Conservation (phyloP, 2,329 filamentous ascomycete species). For the Endothia cerciana region DNA sequence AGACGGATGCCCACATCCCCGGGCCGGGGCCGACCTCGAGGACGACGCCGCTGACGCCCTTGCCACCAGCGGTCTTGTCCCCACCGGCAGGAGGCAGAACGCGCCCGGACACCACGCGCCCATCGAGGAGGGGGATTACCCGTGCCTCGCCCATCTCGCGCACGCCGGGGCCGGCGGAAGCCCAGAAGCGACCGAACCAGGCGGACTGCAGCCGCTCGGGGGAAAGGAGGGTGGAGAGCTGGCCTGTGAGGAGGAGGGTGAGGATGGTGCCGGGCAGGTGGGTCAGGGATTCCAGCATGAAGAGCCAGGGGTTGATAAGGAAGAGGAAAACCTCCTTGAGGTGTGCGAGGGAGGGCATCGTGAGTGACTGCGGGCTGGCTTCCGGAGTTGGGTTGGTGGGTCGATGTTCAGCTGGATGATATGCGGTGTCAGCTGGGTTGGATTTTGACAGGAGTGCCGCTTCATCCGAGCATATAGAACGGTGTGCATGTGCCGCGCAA, state of each 20-base stretch:
- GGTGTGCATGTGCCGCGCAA: neutral
- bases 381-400: neutral
- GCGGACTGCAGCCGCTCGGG: constrained; percentile 46
- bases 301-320: constrained; percentile 54
- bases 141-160: constrained; percentile 45
- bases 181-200: constrained; percentile 69
- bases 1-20: constrained; percentile 64
- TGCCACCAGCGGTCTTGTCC: constrained; percentile 29
- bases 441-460: no score
- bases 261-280: constrained; percentile 48
- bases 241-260: constrained; percentile 54
- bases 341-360: constrained; percentile 17
- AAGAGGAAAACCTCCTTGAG: constrained; percentile 35
- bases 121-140: constrained; percentile 60
- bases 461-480: no score
- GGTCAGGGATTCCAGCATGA: constrained; percentile 52
- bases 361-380: neutral
- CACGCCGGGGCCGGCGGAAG: constrained; percentile 53
- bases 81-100: constrained; percentile 10
- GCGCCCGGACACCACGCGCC: constrained; percentile 45
- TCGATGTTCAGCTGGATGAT: neutral
- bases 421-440: no score
- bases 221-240: constrained; percentile 50
- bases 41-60: constrained; percentile 51
- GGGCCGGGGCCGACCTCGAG: constrained; percentile 52